Conservation (phyloP, 805 yeast species). For the Starmerella powellii region DNA sequence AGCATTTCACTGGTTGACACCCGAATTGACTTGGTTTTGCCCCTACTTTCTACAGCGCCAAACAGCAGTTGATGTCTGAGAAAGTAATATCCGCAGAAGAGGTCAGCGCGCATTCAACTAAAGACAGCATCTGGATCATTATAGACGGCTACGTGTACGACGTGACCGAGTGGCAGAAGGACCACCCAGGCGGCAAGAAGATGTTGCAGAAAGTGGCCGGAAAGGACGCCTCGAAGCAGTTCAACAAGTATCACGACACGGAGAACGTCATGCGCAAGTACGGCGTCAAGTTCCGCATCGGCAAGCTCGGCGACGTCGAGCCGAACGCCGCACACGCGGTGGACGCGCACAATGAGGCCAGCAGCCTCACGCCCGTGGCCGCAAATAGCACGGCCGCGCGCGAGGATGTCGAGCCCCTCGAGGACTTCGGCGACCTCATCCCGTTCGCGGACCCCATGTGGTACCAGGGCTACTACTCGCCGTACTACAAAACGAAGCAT, state of each 20-base stretch:
- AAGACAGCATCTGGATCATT: slow-evolving; percentile 74
- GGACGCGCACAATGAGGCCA: background rate
- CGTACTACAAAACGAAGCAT: slow-evolving; percentile 32
- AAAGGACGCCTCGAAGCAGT: slow-evolving; percentile 57
- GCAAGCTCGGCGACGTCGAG: slow-evolving; percentile 19
- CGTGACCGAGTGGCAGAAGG: slow-evolving; percentile 53
- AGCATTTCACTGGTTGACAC: background rate
- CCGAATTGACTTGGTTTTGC: no score
- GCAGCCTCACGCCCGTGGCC: no score
- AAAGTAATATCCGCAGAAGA: slow-evolving; percentile 31
- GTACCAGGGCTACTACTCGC: slow-evolving; percentile 35
- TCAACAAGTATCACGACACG: slow-evolving; percentile 38
- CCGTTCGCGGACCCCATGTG: slow-evolving; percentile 36
- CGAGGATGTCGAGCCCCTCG: slow-evolving; percentile 18
- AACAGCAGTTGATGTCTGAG: slow-evolving; percentile 5
- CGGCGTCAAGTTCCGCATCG: slow-evolving; percentile 29
- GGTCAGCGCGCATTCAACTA: slow-evolving; percentile 58
- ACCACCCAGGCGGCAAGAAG: slow-evolving; percentile 73
- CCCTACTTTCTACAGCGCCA: background rate
- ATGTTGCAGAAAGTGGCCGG: slow-evolving; percentile 76
- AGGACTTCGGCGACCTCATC: slow-evolving; percentile 26
- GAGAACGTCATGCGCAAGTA: slow-evolving; percentile 28
- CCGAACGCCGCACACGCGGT: slow-evolving; percentile 6
- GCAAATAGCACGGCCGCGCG: no score
- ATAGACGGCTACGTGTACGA: slow-evolving; percentile 72